A percentile compares a stretch with the other conserved stretches of the same genome.
phyloP scores from a whole-genome alignment of 805 yeast genomes.

The Saturnispora diversa region DNA sequence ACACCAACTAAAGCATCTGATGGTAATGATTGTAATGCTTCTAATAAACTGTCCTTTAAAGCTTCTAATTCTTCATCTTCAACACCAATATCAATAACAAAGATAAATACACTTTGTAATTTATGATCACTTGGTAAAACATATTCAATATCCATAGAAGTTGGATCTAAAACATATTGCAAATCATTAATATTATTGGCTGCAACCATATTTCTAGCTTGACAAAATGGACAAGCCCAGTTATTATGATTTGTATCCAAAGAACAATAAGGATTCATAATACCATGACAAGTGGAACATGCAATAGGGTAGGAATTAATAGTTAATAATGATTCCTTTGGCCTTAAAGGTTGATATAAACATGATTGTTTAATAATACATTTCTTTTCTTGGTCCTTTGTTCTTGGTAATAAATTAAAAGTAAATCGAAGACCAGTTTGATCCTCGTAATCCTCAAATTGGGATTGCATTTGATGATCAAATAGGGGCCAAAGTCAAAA shows the following conservation, averaged over 20 bases:
- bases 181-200: constrained; percentile 17
- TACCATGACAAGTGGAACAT: constrained; percentile 49
- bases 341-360: constrained; percentile 51
- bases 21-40: constrained; percentile 40
- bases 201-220: constrained; percentile 36
- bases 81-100: constrained; percentile 50
- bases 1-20: constrained; percentile 49
- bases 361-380: constrained; percentile 50
- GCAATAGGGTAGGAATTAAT: constrained; percentile 36
- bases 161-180: constrained; percentile 34
- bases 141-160: constrained; percentile 46
- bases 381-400: constrained; percentile 45
- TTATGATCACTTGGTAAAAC: constrained; percentile 20
- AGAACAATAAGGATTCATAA: constrained; percentile 45
- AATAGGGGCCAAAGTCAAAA: background rate
- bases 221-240: constrained; percentile 57
- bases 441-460: constrained; percentile 55
- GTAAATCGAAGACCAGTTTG: constrained; percentile 65
- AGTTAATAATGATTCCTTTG: constrained; percentile 32
- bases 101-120: constrained; percentile 38
- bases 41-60: constrained; percentile 41
- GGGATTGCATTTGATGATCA: constrained; percentile 10
- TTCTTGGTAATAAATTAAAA: constrained; percentile 58
- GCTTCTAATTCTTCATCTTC: constrained; percentile 40
- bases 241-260: constrained; percentile 26